Percentiles rank a stretch among this genome's conserved stretches.
Evolutionary conservation across 1,139 yeast species (phyloP).

Genomic region (Geotrichum fermentans): DNA sequence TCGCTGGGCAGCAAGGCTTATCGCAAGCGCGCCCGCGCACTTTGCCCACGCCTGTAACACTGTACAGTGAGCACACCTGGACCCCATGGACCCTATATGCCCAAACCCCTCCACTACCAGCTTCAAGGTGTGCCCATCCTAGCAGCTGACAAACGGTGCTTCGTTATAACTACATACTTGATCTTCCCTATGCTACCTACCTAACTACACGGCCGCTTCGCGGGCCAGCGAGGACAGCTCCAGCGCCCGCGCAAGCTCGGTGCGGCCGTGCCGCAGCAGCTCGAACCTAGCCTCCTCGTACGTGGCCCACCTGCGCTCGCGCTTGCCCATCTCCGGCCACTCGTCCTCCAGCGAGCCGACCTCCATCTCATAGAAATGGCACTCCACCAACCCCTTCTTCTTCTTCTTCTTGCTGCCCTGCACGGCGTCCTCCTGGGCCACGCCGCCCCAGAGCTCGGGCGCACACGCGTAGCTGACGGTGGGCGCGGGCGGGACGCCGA

Average conservation of each 20-base stretch:
- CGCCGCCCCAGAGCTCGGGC: conserved; percentile 51
- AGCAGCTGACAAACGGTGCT: no score
- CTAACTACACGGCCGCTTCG: no score
- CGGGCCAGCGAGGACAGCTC: conserved; percentile 13
- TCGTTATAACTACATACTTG: no score
- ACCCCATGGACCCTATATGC: no score
- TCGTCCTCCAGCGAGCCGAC: conserved; percentile 50
- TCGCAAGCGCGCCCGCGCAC: no score
- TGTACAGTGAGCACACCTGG: no score
- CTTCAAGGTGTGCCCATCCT: no score
- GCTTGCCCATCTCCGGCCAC: conserved; percentile 68
- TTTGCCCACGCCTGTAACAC: no score
- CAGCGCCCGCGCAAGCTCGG: conserved; percentile 27
- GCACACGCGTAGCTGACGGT: conserved; percentile 48
- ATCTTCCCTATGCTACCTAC: no score
- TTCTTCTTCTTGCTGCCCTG: conserved; percentile 27
- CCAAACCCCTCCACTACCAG: no score
- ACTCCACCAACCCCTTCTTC: conserved; percentile 62
- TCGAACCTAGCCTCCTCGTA: conserved; percentile 55
- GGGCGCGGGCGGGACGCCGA: conserved; percentile 58
- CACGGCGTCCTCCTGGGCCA: no score
- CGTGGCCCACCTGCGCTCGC: conserved; percentile 72
- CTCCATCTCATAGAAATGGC: conserved; percentile 75
- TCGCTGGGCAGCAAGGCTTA: no score
- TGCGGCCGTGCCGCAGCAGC: conserved; percentile 23